These are phyloP conservation scores for Favolaschia claudopus DNA, from an alignment of 768 basidiomycete species.

Conservation along the genomic window DNA sequence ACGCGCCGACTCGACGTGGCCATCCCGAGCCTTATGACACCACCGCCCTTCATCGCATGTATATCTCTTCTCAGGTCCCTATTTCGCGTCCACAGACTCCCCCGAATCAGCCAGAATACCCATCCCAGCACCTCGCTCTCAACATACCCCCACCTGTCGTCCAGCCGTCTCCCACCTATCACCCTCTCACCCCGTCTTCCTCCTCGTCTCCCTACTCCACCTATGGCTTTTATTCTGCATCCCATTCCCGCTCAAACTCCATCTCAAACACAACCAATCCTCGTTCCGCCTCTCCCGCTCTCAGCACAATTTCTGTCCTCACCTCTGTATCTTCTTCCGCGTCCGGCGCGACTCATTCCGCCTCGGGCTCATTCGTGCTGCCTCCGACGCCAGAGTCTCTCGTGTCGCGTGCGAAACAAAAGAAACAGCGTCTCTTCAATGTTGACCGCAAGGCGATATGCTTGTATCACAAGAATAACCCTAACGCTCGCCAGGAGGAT, in stretches of 20 bases:
- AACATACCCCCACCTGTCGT: constrained; percentile 34
- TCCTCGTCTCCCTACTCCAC: constrained; percentile 56
- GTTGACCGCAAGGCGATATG: constrained; percentile 82
- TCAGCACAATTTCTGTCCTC: constrained; percentile 60
- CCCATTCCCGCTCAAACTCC: constrained; percentile 53
- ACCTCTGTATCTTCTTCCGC: too few species aligned
- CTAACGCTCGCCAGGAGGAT: constrained; percentile 81
- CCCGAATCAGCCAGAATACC: constrained; percentile 39
- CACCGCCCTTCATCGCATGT: constrained; percentile 36
- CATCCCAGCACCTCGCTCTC: constrained; percentile 36
- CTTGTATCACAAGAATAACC: constrained; percentile 65
- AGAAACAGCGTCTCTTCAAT: constrained; percentile 79
- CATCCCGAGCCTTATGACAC: constrained; percentile 14
- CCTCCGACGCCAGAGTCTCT: constrained; percentile 34
- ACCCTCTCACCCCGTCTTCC: constrained; percentile 53
- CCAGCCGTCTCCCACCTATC: constrained; percentile 50
- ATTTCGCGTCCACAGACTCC: constrained; percentile 50
- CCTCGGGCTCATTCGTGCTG: constrained; percentile 28
- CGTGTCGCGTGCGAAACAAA: constrained; percentile 55
- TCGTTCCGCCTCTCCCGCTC: constrained; percentile 67
- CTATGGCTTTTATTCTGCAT: constrained; percentile 44
- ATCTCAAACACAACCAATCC: constrained; percentile 42
- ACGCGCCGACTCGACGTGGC: constrained; percentile 16
- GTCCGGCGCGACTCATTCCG: too few species aligned
- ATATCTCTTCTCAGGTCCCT: constrained; percentile 44